phyloP scores from a whole-genome alignment of 78 protist genomes.

The Dictyostelium brefeldianum region DNA sequence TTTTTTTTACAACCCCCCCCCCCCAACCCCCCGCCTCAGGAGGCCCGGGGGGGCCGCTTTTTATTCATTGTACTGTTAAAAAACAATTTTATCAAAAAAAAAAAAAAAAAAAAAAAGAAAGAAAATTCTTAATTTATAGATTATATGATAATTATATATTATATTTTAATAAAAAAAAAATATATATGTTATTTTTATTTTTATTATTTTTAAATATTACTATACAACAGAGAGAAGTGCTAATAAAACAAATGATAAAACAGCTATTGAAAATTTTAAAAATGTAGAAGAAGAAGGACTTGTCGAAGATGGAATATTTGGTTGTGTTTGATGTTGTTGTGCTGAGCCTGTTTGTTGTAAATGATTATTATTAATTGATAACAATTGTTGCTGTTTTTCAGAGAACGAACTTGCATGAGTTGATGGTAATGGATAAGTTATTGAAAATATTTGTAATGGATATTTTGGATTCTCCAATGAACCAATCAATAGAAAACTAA shows the following conservation, averaged over 20 bases:
- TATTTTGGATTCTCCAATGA: neutral
- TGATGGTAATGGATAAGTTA: conserved; percentile 24
- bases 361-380: neutral
- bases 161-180: neutral
- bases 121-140: no score
- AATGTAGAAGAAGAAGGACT: conserved; percentile 21
- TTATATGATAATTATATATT: no score
- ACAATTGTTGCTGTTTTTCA: conserved; percentile 7
- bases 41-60: no score
- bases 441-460: conserved; percentile 24
- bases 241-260: conserved; percentile 46
- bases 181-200: neutral
- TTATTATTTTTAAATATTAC: neutral
- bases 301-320: neutral
- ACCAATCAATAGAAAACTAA: conserved; percentile 41
- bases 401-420: neutral
- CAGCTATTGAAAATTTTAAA: conserved; percentile 32
- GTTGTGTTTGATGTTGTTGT: conserved; percentile 1
- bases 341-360: neutral
- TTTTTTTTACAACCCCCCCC: no score
- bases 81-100: no score
- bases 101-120: neutral
- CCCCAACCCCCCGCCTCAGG: no score
- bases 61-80: no score
- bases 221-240: conserved; percentile 37